Percentiles rank a stretch among this genome's conserved stretches.
These are phyloP conservation scores for Hemileia vastatrix DNA, from an alignment of 1,284 basidiomycete species.

Conservation along the genomic window DNA sequence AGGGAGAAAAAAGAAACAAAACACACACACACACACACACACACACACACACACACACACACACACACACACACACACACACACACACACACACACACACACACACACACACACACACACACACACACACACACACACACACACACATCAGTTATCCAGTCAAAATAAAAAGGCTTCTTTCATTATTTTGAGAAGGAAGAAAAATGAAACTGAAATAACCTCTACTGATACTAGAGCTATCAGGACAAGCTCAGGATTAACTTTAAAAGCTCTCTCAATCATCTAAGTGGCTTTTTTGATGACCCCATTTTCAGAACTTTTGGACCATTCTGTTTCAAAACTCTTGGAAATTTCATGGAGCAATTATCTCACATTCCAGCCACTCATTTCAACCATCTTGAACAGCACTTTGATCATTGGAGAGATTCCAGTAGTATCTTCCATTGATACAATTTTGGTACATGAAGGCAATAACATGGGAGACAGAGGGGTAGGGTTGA, in stretches of 20 bases:
- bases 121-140: too few relatives aligned
- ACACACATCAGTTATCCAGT: too few relatives aligned
- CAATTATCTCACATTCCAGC: conserved; percentile 21
- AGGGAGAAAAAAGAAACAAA: conserved; percentile 5
- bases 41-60: too few relatives aligned
- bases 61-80: too few relatives aligned
- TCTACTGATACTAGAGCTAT: conserved; percentile 81
- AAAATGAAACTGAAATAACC: conserved; percentile 1
- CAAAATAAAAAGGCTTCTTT: too few relatives aligned
- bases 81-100: too few relatives aligned
- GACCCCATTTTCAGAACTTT: too few relatives aligned
- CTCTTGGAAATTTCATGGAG: conserved; percentile 10
- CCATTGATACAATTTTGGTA: conserved; percentile 13
- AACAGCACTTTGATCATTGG: conserved; percentile 10
- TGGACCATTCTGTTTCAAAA: too few relatives aligned
- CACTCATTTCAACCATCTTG: conserved; percentile 22
- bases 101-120: too few relatives aligned
- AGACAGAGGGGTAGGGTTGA: conserved; percentile 17
- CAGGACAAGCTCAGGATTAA: conserved; percentile 85
- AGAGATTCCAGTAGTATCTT: conserved; percentile 13
- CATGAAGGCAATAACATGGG: conserved; percentile 17
- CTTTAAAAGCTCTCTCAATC: conserved; percentile 49
- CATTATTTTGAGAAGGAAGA: too few relatives aligned
- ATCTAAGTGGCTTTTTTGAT: conserved; percentile 14
- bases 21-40: too few relatives aligned